Conservation (phyloP, 768 basidiomycete genomes). For the Sporobolomyces roseus region DNA sequence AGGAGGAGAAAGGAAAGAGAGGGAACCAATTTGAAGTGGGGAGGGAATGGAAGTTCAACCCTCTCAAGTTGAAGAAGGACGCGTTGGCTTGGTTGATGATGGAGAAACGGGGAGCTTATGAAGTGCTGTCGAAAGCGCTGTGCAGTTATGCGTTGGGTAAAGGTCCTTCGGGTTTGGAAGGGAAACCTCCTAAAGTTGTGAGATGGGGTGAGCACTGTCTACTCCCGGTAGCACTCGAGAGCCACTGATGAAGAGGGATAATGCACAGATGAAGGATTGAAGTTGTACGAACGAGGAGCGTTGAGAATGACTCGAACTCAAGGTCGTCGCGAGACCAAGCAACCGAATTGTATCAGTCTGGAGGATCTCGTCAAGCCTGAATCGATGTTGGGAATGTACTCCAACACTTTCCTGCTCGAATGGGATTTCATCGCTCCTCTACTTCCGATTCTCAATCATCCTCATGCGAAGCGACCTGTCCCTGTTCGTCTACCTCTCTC, state of each 20-base stretch:
- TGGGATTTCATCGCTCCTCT: background rate
- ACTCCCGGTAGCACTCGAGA: background rate
- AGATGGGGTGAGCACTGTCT: background rate
- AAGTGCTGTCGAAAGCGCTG: background rate
- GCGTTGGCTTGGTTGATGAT: background rate
- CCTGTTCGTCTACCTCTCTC: background rate
- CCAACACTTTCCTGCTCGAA: slow-evolving; percentile 2
- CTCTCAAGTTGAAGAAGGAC: background rate
- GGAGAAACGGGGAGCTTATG: background rate
- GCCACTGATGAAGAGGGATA: background rate
- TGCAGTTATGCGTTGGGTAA: too few relatives aligned
- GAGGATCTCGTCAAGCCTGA: background rate
- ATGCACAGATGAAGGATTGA: slow-evolving; percentile 6
- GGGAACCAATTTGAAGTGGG: background rate
- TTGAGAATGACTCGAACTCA: slow-evolving; percentile 8
- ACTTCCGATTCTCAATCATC: slow-evolving; percentile 1
- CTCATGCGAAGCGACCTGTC: background rate
- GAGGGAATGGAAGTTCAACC: background rate
- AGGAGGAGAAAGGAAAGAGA: background rate
- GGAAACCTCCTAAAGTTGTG: background rate
- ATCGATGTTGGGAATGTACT: background rate
- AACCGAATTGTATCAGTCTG: slow-evolving; percentile 2
- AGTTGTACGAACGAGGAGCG: background rate
- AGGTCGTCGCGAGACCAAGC: background rate
- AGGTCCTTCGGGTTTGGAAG: background rate